Conservation (phyloP, 331 rosid species). For the Quercus lobata region DNA sequence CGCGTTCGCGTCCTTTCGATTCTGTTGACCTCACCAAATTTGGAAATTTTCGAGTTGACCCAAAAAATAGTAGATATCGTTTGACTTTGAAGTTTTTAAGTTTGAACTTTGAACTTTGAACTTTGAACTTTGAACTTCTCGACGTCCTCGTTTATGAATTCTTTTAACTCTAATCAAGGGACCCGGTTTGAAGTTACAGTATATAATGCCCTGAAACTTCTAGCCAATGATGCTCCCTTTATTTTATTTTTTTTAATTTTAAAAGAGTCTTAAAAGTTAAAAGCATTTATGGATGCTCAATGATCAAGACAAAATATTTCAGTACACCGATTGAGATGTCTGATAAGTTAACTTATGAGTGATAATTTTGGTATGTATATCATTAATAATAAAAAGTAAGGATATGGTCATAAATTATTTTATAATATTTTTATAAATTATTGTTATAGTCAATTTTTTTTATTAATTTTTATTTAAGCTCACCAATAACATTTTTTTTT, state of each 20-base stretch:
- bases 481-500: too few relatives aligned
- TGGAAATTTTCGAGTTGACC: background rate
- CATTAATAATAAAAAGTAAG: too few relatives aligned
- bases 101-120: background rate
- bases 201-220: background rate
- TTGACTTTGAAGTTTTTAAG: too few relatives aligned
- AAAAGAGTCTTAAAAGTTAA: too few relatives aligned
- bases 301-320: too few relatives aligned
- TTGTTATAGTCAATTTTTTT: accelerated
- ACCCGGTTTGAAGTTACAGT: background rate
- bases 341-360: too few relatives aligned
- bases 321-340: too few relatives aligned
- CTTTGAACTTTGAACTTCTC: background rate
- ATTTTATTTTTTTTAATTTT: too few relatives aligned
- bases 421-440: accelerated
- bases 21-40: too few relatives aligned
- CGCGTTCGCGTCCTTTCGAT: too few relatives aligned
- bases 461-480: accelerated
- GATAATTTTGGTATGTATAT: too few relatives aligned
- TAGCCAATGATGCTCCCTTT: background rate
- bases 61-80: background rate
- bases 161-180: background rate
- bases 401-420: accelerated
- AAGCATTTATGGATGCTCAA: too few relatives aligned
- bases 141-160: background rate